These are phyloP conservation scores for Croton laevigatus DNA, from an alignment of 441 rosid genomes.

Conservation along the genomic window DNA sequence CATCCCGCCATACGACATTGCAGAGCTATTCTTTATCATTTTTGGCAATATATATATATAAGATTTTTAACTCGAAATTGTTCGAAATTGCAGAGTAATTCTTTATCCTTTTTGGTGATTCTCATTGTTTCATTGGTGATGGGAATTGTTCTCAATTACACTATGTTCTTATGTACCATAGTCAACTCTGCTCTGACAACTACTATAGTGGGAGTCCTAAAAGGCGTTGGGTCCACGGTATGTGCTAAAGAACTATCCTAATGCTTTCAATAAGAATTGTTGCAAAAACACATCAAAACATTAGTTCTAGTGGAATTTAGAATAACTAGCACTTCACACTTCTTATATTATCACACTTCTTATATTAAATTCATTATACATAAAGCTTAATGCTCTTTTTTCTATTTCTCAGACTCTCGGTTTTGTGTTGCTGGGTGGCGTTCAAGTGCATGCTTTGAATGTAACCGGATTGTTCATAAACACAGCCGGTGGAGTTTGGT, in stretches of 20 bases:
- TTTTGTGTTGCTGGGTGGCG: slow-evolving; percentile 86
- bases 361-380: not conserved
- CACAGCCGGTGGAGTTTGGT: slow-evolving; percentile 95
- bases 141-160: slow-evolving; percentile 95
- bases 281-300: slow-evolving; percentile 4
- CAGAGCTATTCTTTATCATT: no score
- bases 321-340: not conserved
- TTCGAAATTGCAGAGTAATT: slow-evolving; percentile 58
- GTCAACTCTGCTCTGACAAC: slow-evolving; percentile 98
- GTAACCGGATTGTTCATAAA: slow-evolving; percentile 82
- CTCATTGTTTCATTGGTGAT: slow-evolving; percentile 73
- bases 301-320: not conserved
- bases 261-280: not conserved
- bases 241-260: slow-evolving; percentile 24
- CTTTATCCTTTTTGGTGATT: slow-evolving; percentile 63
- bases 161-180: slow-evolving; percentile 95
- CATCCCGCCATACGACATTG: no score
- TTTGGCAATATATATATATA: not conserved
- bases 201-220: slow-evolving; percentile 95
- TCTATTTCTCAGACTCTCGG: slow-evolving; percentile 59
- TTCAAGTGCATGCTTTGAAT: slow-evolving; percentile 79
- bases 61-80: slow-evolving; percentile 18
- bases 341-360: not conserved
- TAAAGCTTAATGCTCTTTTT: slow-evolving; percentile 10
- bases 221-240: slow-evolving; percentile 97